Percentiles rank a stretch among this genome's conserved stretches.
These are phyloP conservation scores for Oxyria digyna DNA, from an alignment of 148 eudicot species.

Conservation along the genomic window DNA sequence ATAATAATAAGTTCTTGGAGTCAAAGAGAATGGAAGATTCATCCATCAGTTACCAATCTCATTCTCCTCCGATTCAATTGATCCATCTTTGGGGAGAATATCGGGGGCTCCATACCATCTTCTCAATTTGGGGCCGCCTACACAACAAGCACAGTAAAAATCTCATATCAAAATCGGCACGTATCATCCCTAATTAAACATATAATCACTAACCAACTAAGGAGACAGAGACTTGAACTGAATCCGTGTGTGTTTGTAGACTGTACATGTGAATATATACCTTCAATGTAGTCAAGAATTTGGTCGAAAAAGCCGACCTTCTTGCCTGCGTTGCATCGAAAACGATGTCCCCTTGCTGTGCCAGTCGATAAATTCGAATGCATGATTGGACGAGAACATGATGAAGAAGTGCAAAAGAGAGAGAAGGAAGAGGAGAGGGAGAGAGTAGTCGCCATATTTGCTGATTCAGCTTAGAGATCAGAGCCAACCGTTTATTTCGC, in stretches of 20 bases:
- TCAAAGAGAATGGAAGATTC: background rate
- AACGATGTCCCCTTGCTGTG: background rate
- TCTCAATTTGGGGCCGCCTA: conserved; percentile 94
- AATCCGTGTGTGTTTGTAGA: background rate
- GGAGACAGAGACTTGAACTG: background rate
- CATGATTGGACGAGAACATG: background rate
- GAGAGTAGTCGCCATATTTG: conserved; percentile 17
- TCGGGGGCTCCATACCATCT: conserved; percentile 99
- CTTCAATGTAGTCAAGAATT: conserved; percentile 97
- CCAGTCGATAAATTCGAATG: background rate
- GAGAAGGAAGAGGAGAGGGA: conserved; percentile 16
- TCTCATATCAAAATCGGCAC: background rate
- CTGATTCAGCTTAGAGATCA: background rate
- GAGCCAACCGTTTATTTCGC: conserved; percentile 5
- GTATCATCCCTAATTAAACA: background rate
- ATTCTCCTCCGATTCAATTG: conserved; percentile 27
- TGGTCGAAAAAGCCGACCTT: conserved; percentile 70
- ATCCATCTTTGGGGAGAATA: conserved; percentile 55
- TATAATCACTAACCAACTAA: background rate
- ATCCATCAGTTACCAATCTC: conserved; percentile 19
- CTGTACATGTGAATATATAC: conserved; percentile 14
- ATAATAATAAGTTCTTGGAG: background rate
- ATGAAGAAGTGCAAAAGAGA: conserved; percentile 11
- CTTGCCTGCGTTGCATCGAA: conserved; percentile 37
- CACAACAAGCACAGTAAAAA: background rate